Percentiles rank a stretch among this genome's conserved stretches.
These are phyloP conservation scores for Syzygium grande DNA, from an alignment of 345 rosid genomes.

Conservation along the genomic window DNA sequence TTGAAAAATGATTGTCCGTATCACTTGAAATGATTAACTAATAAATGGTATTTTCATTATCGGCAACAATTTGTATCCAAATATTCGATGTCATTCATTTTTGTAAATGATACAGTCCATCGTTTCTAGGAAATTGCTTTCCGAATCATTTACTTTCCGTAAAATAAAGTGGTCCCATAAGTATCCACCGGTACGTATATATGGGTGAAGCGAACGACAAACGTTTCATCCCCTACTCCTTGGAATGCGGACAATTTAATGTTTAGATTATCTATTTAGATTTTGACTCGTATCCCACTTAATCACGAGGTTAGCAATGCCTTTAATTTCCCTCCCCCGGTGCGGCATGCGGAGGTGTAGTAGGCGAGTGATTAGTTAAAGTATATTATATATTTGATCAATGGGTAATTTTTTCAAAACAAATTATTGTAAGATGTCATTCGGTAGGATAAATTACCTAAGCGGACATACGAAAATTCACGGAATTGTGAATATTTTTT, in stretches of 20 bases:
- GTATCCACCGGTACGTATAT: fast-evolving
- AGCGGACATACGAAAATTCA: neutral
- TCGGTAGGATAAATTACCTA: neutral
- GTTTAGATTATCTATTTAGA: neutral
- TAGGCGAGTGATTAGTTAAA: neutral
- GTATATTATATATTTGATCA: neutral
- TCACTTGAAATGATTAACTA: no score
- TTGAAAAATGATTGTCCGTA: no score
- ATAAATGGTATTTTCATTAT: no score
- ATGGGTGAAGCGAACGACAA: neutral
- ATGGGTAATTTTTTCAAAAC: neutral
- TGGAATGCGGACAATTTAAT: fast-evolving
- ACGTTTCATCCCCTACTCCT: neutral
- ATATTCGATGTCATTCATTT: no score
- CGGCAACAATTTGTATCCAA: no score
- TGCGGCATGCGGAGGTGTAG: neutral
- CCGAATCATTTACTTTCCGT: no score
- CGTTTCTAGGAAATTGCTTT: no score
- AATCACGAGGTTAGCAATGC: neutral
- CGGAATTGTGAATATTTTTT: neutral
- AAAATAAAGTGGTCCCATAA: no score
- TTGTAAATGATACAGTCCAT: no score
- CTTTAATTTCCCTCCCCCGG: fast-evolving
- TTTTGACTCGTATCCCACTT: neutral
- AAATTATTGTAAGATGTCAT: neutral